Evolutionary conservation across 75 land plant species (phyloP).

Genomic region (Pinus tabuliformis): DNA sequence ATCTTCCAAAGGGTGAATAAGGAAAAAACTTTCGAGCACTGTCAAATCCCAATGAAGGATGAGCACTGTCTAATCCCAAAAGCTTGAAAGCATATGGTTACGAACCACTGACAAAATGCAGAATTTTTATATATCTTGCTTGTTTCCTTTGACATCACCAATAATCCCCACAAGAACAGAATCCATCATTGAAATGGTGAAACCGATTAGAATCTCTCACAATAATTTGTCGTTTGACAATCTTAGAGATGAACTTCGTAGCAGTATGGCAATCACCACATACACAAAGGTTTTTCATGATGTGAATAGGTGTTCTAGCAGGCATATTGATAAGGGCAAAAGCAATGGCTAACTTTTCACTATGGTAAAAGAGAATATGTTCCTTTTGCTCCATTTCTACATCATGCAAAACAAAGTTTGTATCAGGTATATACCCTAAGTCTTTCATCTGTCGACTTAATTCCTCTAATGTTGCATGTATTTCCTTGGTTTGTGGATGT

Average conservation of each 20-base stretch:
- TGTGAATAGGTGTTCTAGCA: not conserved
- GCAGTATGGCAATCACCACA: not conserved
- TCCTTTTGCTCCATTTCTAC: not conserved
- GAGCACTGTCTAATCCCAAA: too few species aligned
- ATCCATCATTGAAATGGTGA: not conserved
- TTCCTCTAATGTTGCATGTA: not conserved
- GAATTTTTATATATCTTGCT: too few species aligned
- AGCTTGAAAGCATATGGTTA: too few species aligned
- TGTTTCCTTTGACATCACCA: not conserved
- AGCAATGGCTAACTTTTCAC: slow-evolving; percentile 4
- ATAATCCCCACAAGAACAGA: not conserved
- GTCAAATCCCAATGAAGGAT: too few species aligned
- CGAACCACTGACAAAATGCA: too few species aligned
- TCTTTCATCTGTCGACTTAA: not conserved
- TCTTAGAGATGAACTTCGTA: not conserved
- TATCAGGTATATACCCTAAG: not conserved
- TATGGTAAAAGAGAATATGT: not conserved
- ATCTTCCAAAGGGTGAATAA: too few species aligned
- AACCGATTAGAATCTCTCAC: not conserved
- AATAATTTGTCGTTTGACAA: not conserved
- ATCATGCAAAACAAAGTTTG: not conserved
- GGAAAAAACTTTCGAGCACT: too few species aligned
- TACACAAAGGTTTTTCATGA: not conserved
- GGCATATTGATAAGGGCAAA: not conserved
- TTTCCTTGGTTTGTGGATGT: not conserved